Base-by-base conservation (phyloP, 2,329 filamentous ascomycete species). In the Xylariaceae sp. region DNA sequence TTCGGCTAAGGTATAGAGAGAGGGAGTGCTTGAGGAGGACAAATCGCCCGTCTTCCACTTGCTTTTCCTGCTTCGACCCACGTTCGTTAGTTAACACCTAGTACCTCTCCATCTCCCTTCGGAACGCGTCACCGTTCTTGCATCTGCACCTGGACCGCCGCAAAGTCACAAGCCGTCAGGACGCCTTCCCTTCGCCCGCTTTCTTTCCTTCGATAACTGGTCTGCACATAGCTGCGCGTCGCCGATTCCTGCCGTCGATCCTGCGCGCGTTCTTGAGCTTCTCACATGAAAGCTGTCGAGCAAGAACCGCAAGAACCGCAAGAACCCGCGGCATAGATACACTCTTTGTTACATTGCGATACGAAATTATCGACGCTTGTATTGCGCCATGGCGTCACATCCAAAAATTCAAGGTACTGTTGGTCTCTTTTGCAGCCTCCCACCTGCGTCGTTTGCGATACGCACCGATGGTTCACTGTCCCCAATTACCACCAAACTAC, bases 221-320 rank as follows among this genome's bases (percentile, higher is more conserved):
- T 45, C 41, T 57, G 42, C 40, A 55, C 54, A 48, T 54, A 60
- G 56, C 55, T 52, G 58, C 48, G 53, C 53, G 53, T 52, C 40
- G 32, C 32, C 51, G 29, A 41, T 32, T 47, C 47, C 34, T 19
- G 53, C 50, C 40, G 32, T 30, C 51, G 29, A 41, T 32, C 44
- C 47, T 30, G 44, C 50, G 44, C 55, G 47, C 27, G 37, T 54
- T 19, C 50, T 56, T 47, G 32, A 27, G 53, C 53, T 53, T 55
- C 47, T 47, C 55, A 47, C 55, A 51, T 56, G 53, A 53, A 49
- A 47, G 55, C 47, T 55, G 44, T 32, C 47, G 52, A 40, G 47
- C 43, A 40, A 35, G 35, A 47, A 31, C 30, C 50, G 40, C 42
- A 19, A 19, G 19, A 19, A 19, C 19, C 19, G 47, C 43, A 40